These are phyloP conservation scores for Fomitopsis betulina DNA, from an alignment of 1,284 basidiomycete genomes.

Conservation along the genomic window DNA sequence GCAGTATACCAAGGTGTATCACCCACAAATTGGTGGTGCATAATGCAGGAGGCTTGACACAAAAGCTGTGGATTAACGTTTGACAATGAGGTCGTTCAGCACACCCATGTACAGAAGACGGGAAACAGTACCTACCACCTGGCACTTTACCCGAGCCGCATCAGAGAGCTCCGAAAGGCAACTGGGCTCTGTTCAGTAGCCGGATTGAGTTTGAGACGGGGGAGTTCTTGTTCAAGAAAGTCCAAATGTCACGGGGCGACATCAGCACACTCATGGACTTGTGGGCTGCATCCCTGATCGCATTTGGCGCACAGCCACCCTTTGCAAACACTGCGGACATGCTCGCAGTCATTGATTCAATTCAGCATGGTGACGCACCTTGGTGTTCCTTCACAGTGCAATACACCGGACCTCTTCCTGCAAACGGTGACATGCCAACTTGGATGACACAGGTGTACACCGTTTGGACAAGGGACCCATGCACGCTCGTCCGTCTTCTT, in stretches of 20 bases:
- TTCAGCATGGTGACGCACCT: slow-evolving; percentile 3
- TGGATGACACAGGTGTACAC: slow-evolving; percentile 34
- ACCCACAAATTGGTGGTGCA: too few relatives aligned
- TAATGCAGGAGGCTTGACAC: too few relatives aligned
- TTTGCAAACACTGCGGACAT: slow-evolving; percentile 9
- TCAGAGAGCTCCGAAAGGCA: too few relatives aligned
- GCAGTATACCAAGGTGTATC: too few relatives aligned
- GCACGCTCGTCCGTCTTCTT: slow-evolving; percentile 4
- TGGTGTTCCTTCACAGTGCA: slow-evolving; percentile 8
- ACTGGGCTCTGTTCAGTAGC: too few relatives aligned
- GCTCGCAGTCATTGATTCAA: slow-evolving; percentile 9
- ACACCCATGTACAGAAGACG: too few relatives aligned
- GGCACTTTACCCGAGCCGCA: too few relatives aligned
- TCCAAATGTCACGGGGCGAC: slow-evolving; percentile 6
- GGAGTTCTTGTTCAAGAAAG: slow-evolving; percentile 9
- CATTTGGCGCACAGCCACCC: background rate
- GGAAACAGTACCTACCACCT: too few relatives aligned
- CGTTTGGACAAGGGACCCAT: slow-evolving; percentile 33
- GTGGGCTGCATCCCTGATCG: background rate
- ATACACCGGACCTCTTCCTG: slow-evolving; percentile 3
- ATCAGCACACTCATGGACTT: slow-evolving; percentile 9
- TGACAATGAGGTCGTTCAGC: too few relatives aligned
- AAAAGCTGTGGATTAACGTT: too few relatives aligned
- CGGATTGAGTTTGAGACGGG: slow-evolving; percentile 11
- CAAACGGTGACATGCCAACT: slow-evolving; percentile 9